A percentile compares a stretch with the other conserved stretches of the same genome.
Evolutionary conservation across 371 early-diverging fungal species (phyloP).

Genomic region (Haplosporangium sp.): DNA sequence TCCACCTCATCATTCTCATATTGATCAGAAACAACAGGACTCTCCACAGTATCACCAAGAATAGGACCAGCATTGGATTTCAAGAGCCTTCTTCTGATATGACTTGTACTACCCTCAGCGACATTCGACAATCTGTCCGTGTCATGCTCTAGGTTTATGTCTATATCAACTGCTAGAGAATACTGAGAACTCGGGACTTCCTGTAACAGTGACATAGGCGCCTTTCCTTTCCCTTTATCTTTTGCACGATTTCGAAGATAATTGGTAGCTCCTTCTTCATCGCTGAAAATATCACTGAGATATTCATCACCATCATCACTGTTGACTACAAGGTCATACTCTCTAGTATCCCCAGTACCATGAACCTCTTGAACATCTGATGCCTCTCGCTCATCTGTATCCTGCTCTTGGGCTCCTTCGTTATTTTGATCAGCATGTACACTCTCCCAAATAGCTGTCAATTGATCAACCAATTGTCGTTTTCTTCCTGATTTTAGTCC

Average conservation of each 20-base stretch:
- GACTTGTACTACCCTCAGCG: background rate
- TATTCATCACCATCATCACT: background rate
- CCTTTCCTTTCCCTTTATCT: too few species aligned
- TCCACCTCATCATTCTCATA: background rate
- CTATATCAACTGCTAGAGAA: background rate
- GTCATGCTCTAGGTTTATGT: background rate
- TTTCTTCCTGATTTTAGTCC: constrained; percentile 33
- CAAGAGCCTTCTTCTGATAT: background rate
- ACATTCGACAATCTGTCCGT: background rate
- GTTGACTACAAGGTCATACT: background rate
- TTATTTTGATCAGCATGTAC: constrained; percentile 6
- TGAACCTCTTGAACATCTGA: background rate
- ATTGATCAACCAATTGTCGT: constrained; percentile 20
- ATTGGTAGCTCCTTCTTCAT: too few species aligned
- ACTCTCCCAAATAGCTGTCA: constrained; percentile 29
- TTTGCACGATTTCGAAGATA: too few species aligned
- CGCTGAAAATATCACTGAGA: too few species aligned
- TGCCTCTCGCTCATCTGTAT: background rate
- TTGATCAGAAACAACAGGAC: constrained; percentile 1
- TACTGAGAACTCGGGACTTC: constrained; percentile 3
- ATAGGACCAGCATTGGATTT: background rate
- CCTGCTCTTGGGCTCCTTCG: background rate
- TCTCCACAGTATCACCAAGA: constrained; percentile 23
- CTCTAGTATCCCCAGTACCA: background rate
- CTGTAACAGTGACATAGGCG: background rate